These are phyloP conservation scores for Acacia acuminata DNA, from an alignment of 306 rosid genomes.

Conservation along the genomic window DNA sequence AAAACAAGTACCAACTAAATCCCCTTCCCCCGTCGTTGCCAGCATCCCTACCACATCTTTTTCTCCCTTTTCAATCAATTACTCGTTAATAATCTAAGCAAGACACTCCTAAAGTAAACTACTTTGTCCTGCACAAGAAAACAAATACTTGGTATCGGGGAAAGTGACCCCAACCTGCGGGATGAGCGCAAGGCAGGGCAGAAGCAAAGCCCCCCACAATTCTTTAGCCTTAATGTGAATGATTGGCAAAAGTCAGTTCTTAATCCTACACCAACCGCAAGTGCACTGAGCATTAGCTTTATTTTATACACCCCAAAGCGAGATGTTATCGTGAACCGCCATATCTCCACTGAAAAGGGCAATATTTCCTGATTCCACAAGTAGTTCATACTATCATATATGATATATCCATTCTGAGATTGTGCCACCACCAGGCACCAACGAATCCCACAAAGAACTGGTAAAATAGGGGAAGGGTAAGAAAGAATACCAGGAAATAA, in stretches of 20 bases:
- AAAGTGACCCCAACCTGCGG: background rate
- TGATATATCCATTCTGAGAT: slow-evolving; percentile 50
- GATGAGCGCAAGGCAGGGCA: slow-evolving; percentile 4
- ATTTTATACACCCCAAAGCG: slow-evolving; percentile 49
- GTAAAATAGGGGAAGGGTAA: background rate
- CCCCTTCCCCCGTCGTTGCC: background rate
- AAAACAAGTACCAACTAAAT: background rate
- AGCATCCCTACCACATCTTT: background rate
- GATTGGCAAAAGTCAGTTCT: slow-evolving; percentile 40
- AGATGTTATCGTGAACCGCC: slow-evolving; percentile 56
- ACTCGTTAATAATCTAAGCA: slow-evolving; percentile 20
- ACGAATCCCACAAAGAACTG: slow-evolving; percentile 45
- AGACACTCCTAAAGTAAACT: slow-evolving; percentile 1
- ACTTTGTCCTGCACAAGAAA: background rate
- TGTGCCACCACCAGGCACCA: slow-evolving; percentile 51
- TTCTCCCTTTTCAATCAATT: background rate
- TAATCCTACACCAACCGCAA: slow-evolving; percentile 49
- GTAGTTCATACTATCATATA: slow-evolving; percentile 28
- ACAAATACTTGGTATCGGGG: background rate
- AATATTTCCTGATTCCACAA: slow-evolving; percentile 47
- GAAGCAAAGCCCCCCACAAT: slow-evolving; percentile 39
- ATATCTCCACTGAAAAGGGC: slow-evolving; percentile 52
- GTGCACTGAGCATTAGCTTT: slow-evolving; percentile 49
- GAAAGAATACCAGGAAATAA: slow-evolving; percentile 36
- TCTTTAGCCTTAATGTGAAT: slow-evolving; percentile 29